Evolutionary conservation across 495 filamentous ascomycete species (phyloP).

Genomic region (Collariella sp.): DNA sequence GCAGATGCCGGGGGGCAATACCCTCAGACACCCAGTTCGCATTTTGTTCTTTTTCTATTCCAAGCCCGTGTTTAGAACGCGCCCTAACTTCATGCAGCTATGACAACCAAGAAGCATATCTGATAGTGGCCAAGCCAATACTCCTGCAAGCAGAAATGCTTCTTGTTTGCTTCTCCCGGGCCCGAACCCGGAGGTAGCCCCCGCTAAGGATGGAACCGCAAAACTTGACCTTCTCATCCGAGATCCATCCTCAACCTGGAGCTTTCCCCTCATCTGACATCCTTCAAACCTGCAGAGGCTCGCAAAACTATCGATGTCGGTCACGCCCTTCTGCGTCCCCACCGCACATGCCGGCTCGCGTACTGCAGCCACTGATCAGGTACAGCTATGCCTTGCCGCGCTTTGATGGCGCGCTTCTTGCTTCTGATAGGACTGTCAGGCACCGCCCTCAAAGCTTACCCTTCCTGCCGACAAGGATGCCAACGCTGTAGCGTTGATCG

Average conservation of each 20-base stretch:
- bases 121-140: no score
- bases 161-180: not conserved
- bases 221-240: not conserved
- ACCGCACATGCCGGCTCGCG: not conserved
- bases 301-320: conserved; percentile 6
- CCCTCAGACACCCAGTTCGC: no score
- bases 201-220: not conserved
- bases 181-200: not conserved
- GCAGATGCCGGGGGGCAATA: no score
- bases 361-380: not conserved
- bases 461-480: no score
- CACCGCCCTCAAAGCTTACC: not conserved
- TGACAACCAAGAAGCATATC: no score
- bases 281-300: not conserved
- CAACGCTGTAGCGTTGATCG: not conserved
- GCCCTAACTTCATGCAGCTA: no score
- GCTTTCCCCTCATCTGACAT: not conserved
- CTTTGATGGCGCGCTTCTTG: not conserved
- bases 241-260: not conserved
- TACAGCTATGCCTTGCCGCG: not conserved
- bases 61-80: no score
- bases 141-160: no score
- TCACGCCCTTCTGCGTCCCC: not conserved
- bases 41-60: no score
- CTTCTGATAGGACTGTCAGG: not conserved